Evolutionary conservation across 1,284 basidiomycete species (phyloP).

Genomic region (Papiliotrema nemorosa): DNA sequence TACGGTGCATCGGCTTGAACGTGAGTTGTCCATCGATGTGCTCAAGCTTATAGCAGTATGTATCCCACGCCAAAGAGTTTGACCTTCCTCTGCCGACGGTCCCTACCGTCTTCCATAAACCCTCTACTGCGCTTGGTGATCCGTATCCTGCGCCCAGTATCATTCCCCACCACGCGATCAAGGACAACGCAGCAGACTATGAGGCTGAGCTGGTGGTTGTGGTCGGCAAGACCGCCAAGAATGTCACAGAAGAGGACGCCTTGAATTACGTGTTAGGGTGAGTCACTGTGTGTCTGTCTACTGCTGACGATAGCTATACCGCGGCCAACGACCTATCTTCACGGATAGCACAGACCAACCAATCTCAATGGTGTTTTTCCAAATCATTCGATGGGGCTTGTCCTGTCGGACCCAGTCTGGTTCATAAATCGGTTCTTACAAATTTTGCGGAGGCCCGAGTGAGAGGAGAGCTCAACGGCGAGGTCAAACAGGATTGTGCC

Average conservation of each 20-base stretch:
- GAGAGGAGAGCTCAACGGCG: neutral
- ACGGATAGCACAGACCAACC: constrained; percentile 17
- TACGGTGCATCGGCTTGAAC: neutral
- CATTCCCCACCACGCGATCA: neutral
- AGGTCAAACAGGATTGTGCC: constrained; percentile 16
- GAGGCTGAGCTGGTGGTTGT: neutral
- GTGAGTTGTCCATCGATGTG: constrained; percentile 19
- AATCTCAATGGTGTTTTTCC: constrained; percentile 28
- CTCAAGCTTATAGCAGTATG: constrained; percentile 29
- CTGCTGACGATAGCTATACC: constrained; percentile 17
- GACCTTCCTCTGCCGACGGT: neutral
- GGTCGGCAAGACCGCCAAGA: neutral
- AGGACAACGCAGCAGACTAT: neutral
- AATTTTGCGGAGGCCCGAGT: neutral
- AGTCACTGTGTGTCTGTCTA: constrained; percentile 35
- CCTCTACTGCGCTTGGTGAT: neutral
- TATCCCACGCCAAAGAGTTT: constrained; percentile 39
- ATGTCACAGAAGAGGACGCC: neutral
- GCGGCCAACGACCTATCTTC: constrained; percentile 19
- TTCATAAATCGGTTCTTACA: constrained; percentile 13
- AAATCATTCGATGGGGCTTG: constrained; percentile 48
- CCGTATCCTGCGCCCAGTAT: constrained; percentile 16
- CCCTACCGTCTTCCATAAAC: neutral
- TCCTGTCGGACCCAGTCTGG: constrained; percentile 46
- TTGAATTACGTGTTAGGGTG: constrained; percentile 9